phyloP scores from a whole-genome alignment of 2,329 filamentous ascomycete species.

The Exophiala mesophila region DNA sequence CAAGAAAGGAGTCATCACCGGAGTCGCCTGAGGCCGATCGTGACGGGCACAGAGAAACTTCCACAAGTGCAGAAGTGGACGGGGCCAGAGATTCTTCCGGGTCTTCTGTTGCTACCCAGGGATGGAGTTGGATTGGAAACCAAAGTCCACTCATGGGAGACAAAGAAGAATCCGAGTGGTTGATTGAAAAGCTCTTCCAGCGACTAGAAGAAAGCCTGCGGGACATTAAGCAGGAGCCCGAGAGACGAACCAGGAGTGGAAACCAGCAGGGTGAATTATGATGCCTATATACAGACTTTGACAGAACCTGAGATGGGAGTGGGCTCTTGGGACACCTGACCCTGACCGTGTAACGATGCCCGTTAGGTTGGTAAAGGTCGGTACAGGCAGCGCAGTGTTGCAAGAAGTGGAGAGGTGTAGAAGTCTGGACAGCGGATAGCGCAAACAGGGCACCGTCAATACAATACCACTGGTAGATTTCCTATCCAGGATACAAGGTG shows the following conservation, averaged over 20 bases:
- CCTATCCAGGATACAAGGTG: no score
- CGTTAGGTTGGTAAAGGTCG: no score
- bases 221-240: slow-evolving; percentile 7
- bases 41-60: not conserved
- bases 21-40: not conserved
- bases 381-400: no score
- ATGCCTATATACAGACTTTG: no score
- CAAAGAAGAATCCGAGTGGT: slow-evolving; percentile 41
- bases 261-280: slow-evolving; percentile 12
- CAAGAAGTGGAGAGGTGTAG: no score
- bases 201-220: slow-evolving; percentile 36
- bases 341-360: no score
- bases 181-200: slow-evolving; percentile 36
- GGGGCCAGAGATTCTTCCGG: not conserved
- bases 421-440: no score
- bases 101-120: slow-evolving; percentile 7
- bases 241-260: no score
- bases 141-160: slow-evolving; percentile 37
- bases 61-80: not conserved
- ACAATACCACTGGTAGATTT: no score
- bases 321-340: not conserved
- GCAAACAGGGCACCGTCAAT: no score
- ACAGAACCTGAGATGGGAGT: not conserved
- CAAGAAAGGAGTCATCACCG: not conserved
- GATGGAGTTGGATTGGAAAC: slow-evolving; percentile 40